A percentile compares a stretch with the other conserved stretches of the same genome.
Evolutionary conservation across 306 rosid species (phyloP).

Genomic region (Prunus padus): DNA sequence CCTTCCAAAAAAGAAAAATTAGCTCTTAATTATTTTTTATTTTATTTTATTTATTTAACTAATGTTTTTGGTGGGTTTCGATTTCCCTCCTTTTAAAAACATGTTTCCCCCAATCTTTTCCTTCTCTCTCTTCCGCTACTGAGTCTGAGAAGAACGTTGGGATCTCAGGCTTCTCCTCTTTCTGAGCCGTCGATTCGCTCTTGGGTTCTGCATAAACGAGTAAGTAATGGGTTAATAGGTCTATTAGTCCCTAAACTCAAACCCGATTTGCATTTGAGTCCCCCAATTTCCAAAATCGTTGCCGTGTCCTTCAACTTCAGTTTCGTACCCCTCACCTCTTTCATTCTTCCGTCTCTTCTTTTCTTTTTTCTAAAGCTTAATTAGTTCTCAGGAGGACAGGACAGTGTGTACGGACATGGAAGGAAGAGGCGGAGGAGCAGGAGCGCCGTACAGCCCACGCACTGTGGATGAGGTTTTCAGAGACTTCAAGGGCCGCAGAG

Average conservation of each 20-base stretch:
- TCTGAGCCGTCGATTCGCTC: background rate
- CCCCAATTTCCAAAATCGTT: no score
- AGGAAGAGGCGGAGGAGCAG: constrained; percentile 31
- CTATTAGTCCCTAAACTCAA: no score
- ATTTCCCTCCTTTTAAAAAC: constrained; percentile 21
- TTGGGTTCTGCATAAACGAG: constrained; percentile 5
- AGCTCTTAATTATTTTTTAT: background rate
- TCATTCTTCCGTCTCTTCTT: background rate
- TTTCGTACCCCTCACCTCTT: background rate
- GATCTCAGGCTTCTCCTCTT: background rate
- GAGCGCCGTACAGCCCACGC: constrained; percentile 41
- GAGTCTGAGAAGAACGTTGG: background rate
- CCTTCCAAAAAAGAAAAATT: background rate
- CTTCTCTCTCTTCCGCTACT: background rate
- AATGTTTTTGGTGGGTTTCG: background rate
- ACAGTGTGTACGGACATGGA: constrained; percentile 39
- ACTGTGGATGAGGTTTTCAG: constrained; percentile 63
- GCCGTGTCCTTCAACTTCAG: no score
- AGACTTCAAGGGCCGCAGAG: constrained; percentile 64
- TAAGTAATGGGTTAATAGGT: no score
- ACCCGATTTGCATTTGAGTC: no score
- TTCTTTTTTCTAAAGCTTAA: background rate
- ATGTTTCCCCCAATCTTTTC: background rate
- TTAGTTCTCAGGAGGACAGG: background rate
- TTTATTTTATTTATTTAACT: background rate